phyloP scores from a whole-genome alignment of 2,329 filamentous ascomycete species.

The Phaeosphaeriaceae sp. region DNA sequence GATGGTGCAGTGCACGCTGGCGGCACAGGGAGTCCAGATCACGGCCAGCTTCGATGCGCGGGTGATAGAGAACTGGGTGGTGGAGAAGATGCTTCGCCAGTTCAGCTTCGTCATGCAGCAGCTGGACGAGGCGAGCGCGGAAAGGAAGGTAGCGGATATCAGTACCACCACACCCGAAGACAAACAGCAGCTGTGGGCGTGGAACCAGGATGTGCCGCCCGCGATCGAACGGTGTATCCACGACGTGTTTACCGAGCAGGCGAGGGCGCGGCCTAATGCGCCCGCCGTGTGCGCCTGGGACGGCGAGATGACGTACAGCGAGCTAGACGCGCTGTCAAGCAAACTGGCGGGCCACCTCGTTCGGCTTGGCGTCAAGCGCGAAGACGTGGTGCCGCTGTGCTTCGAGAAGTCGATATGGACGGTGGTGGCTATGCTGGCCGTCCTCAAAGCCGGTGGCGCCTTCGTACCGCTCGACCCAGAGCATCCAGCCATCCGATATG shows the following conservation, averaged over 20 bases:
- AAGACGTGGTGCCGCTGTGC: constrained; percentile 8
- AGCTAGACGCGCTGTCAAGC: constrained; percentile 13
- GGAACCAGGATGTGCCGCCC: constrained; percentile 17
- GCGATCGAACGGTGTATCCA: constrained; percentile 17
- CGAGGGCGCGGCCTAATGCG: constrained; percentile 10
- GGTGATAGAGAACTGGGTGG: constrained; percentile 9
- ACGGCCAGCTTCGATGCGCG: constrained; percentile 13
- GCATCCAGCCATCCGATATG: too few relatives aligned
- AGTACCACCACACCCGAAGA: constrained; percentile 7
- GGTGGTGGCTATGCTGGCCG: constrained; percentile 47
- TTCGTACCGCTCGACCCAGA: constrained; percentile 36
- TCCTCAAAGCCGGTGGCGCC: constrained; percentile 49
- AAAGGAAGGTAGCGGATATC: constrained; percentile 12
- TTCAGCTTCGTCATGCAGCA: constrained; percentile 21
- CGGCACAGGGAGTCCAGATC: too few relatives aligned
- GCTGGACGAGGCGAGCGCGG: constrained; percentile 8
- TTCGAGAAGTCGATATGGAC: constrained; percentile 26
- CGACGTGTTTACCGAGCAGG: constrained; percentile 16
- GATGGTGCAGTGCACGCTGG: too few relatives aligned
- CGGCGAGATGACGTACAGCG: constrained; percentile 15
- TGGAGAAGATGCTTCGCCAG: constrained; percentile 14
- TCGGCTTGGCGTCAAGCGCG: constrained; percentile 2
- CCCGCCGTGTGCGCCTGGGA: constrained; percentile 13
- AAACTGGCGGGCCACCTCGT: constrained; percentile 10
- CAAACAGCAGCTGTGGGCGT: constrained; percentile 15